Conservation (phyloP, 1,139 yeast genomes). For the Sugiyamaella xylanicola region DNA sequence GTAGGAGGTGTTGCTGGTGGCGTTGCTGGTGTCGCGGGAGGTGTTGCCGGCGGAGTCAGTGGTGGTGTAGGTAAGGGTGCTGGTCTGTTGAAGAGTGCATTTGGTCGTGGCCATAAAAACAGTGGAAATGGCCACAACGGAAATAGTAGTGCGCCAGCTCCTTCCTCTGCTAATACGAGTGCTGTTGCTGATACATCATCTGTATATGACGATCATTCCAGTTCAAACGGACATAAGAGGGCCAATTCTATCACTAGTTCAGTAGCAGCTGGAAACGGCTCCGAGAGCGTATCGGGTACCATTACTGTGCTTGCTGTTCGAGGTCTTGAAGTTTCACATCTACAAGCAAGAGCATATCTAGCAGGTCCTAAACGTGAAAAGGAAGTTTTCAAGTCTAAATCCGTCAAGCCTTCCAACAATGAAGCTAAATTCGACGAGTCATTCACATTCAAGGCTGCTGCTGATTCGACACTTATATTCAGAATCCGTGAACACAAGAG, state of each 20-base stretch:
- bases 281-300: slow-evolving; percentile 30
- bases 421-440: slow-evolving; percentile 64
- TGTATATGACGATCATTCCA: slow-evolving; percentile 22
- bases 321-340: slow-evolving; percentile 36
- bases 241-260: slow-evolving; percentile 28
- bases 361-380: slow-evolving; percentile 45
- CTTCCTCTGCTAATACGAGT: slow-evolving; percentile 24
- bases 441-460: slow-evolving; percentile 64
- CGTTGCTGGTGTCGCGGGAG: slow-evolving; percentile 23
- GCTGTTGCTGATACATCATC: slow-evolving; percentile 24
- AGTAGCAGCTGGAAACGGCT: slow-evolving; percentile 13
- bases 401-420: slow-evolving; percentile 55
- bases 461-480: slow-evolving; percentile 61
- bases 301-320: slow-evolving; percentile 36
- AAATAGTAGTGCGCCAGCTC: too few relatives aligned
- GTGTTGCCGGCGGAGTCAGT: slow-evolving; percentile 34
- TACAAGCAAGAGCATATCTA: slow-evolving; percentile 40
- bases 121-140: slow-evolving; percentile 30
- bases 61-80: slow-evolving; percentile 33
- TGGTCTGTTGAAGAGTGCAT: slow-evolving; percentile 31
- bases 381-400: slow-evolving; percentile 66
- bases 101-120: slow-evolving; percentile 31
- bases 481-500: slow-evolving; percentile 68
- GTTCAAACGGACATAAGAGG: slow-evolving; percentile 27
- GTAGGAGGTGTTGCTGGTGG: slow-evolving; percentile 29